Conservation (phyloP, 768 basidiomycete species). For the Tephrocybe sp. region DNA sequence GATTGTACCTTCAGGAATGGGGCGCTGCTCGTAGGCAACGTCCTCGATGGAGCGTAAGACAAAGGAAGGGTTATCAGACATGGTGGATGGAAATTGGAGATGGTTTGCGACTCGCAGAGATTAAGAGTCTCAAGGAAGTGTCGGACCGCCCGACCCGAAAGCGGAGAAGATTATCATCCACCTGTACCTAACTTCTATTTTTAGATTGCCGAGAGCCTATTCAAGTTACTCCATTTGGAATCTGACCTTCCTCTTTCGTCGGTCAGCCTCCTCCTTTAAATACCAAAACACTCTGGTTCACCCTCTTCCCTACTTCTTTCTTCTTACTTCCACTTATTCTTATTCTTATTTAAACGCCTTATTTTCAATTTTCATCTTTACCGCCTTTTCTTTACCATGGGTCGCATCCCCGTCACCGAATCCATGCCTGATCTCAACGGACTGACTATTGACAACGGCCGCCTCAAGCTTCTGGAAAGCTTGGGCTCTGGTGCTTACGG, state of each 20-base stretch:
- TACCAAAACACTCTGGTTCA: not conserved
- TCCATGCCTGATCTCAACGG: conserved; percentile 51
- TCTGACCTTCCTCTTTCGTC: conserved; percentile 2
- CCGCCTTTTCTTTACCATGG: conserved; percentile 32
- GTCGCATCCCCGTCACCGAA: conserved; percentile 36
- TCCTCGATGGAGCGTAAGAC: conserved; percentile 69
- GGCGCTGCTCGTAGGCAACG: conserved; percentile 67
- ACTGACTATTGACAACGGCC: conserved; percentile 51
- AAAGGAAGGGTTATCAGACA: conserved; percentile 79
- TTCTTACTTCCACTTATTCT: conserved; percentile 11
- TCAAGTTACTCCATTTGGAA: not conserved
- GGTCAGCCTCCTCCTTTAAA: conserved; percentile 17
- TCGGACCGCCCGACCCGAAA: conserved; percentile 17
- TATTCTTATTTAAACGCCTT: conserved; percentile 16
- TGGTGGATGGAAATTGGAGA: conserved; percentile 26
- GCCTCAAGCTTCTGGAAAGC: conserved; percentile 55
- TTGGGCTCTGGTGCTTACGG: conserved; percentile 79
- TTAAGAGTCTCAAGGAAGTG: conserved; percentile 1
- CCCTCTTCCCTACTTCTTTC: conserved; percentile 11
- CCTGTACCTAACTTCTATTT: not conserved
- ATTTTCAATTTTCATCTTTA: conserved; percentile 15
- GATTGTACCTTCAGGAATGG: conserved; percentile 66
- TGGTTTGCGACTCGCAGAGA: not conserved
- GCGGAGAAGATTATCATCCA: conserved; percentile 5
- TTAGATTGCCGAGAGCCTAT: not conserved